These are phyloP conservation scores for sorghum (Sorghum bicolor) DNA, from an alignment of 176 grass and related monocot genomes.

Conservation along the genomic window Sorghum_bicolor_NCBIv3 NC_012872.2:66793001-66793500, in stretches of 20 bases:
- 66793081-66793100: slow-evolving; percentile 61
- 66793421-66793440: slow-evolving; percentile 61
- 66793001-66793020: slow-evolving; percentile 61
- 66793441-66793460: slow-evolving; percentile 66
- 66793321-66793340: slow-evolving; percentile 10
- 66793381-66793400: slow-evolving; percentile 16
- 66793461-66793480: slow-evolving; percentile 20
- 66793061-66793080: slow-evolving; percentile 31
- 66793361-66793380: neutral
- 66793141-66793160: slow-evolving; percentile 60
- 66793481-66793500: slow-evolving; percentile 35
- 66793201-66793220: slow-evolving; percentile 1
- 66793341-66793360: slow-evolving; percentile 3
- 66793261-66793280: neutral
- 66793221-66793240: slow-evolving; percentile 2
- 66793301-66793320: neutral
- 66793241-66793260: slow-evolving; percentile 8
- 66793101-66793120: slow-evolving; percentile 17
- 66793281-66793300: neutral
- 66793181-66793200: neutral
- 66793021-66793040: slow-evolving; percentile 52
- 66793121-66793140: slow-evolving; percentile 44
- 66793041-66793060: slow-evolving; percentile 29
- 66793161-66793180: slow-evolving; percentile 47
- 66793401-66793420: slow-evolving; percentile 1